Base-by-base conservation (phyloP, 1,284 basidiomycete genomes). In the Sporisorium graminicola region DNA sequence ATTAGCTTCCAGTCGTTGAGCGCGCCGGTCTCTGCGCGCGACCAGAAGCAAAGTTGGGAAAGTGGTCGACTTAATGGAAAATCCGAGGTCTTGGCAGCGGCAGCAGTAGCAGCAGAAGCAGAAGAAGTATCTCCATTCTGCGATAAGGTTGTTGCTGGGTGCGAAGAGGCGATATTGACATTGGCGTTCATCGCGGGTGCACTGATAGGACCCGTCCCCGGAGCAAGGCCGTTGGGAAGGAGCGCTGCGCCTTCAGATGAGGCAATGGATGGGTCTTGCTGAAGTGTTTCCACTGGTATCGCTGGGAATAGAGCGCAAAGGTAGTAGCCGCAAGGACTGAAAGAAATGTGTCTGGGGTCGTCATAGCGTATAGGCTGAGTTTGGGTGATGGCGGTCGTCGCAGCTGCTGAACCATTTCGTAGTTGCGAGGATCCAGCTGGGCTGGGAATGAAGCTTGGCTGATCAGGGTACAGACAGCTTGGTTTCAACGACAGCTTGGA, bases 321-420 rank as follows among this genome's bases (percentile, higher is more conserved):
- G 42, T 67, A 70, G 61, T 62, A 77, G 20, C 75, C 75, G 53
- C 75, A 77, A 2, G 63, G 71, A 54, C 75, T 77, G 62, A 77
- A 77, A 10, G 63, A 59, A 52, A 77, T 74, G 42, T 64, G 47
- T 42, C 22, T 56, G 5, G 74, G 69, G 46, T 73, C 74, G 40
- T 52, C 59, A 22, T 65, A 72, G 37, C 37, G 37, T 20, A 42
- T 46, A 5, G 53, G n/a, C 14, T 24, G 44, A 8, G 12, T 20
- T 7, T 43, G 22, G 8, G 12, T 13, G 7, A 3, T 31, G 33
- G n/a, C 14, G n/a, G 14, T 2, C 7, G 29, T n/a, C 10, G 55
- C 43, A 14, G n/a, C 18, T 44, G 35, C 20, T 18, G 37, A 12
- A 29, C 44, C 20, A 8, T 27, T 24, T 18, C 33, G 58, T 16